Base-by-base conservation (phyloP, 257 asterid species). In the Echites panduratus region DNA sequence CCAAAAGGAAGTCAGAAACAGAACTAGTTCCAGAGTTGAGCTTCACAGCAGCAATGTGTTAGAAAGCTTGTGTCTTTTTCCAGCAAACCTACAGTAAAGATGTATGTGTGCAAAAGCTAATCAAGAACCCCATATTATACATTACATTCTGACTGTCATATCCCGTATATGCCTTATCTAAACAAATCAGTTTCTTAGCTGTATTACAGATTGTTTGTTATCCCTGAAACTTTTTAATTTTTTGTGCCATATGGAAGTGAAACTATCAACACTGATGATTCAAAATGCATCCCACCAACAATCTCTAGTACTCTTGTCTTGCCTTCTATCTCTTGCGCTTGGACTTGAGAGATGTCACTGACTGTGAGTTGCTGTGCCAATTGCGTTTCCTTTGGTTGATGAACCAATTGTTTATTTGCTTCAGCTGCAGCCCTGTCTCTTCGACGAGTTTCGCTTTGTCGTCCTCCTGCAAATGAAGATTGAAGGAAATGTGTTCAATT, bases 351-450 rank as follows among this genome's bases (percentile, higher is more conserved):
- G 97, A 88, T 17, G 96, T 85, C 4, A 85, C 88, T 4, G 96
- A 86, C 32, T 89, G 96, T 7, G 98, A 89, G 63, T 75, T 87
- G 89, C 86, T 91, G 81, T 94, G 95, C 98, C 98, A 94, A 61
- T 94, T 94, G 57, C 98, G 76, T 81, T 93, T 93, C 81, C 98
- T 86, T 75, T 93, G 98, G 82, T 93, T 93, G 80, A 93, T 93
- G 90, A 93, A 93, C 98, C 98, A 93, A 45, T 93, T 93, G 73
- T 93, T 93, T 62, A 93, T 93, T 78, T 94, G 98, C 87, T 94
- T 94, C 80, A 94, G 89, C 80, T 94, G 96, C 85, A 94, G 52
- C 11, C 97, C 98, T 48, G 98, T 94, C 70, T 88, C 90, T 75
- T 91, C 98, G 35, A 94, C 97, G 2, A 94, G 97, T 84, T 89